Evolutionary conservation across 257 asterid genomes (phyloP).

Genomic region (Solanum pimpinellifolium): DNA sequence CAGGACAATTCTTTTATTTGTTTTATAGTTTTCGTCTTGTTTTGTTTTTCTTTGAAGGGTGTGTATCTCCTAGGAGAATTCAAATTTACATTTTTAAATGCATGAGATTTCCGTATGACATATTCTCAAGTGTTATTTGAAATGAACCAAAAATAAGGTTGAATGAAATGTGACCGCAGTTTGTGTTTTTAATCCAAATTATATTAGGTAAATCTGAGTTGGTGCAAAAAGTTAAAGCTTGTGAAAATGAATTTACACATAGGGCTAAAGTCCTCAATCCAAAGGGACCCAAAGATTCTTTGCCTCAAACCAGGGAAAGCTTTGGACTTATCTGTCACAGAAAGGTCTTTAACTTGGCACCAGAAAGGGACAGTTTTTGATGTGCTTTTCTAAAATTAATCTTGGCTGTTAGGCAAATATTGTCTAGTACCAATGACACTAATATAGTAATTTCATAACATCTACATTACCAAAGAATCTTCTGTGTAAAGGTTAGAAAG

Average conservation of each 20-base stretch:
- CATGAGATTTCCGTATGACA: neutral
- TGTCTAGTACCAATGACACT: neutral
- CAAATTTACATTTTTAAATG: neutral
- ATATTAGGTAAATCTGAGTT: neutral
- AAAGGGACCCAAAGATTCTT: conserved; percentile 11
- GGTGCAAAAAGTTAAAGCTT: neutral
- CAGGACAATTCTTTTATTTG: neutral
- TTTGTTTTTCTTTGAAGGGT: neutral
- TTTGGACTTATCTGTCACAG: conserved; percentile 50
- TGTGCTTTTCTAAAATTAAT: neutral
- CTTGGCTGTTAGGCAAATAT: neutral
- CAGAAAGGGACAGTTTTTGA: neutral
- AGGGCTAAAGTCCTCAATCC: neutral
- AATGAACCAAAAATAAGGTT: neutral
- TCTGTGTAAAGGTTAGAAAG: neutral
- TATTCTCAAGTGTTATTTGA: neutral
- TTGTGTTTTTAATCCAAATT: neutral
- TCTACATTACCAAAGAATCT: neutral
- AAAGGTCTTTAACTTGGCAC: conserved; percentile 8
- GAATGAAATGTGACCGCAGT: neutral
- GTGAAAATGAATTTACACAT: neutral
- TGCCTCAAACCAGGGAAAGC: conserved; percentile 21
- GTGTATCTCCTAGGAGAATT: neutral
- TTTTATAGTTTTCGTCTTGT: neutral
- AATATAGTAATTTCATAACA: neutral